Conservation (phyloP, 306 rosid genomes). For the Cucumis sativus region DNA sequence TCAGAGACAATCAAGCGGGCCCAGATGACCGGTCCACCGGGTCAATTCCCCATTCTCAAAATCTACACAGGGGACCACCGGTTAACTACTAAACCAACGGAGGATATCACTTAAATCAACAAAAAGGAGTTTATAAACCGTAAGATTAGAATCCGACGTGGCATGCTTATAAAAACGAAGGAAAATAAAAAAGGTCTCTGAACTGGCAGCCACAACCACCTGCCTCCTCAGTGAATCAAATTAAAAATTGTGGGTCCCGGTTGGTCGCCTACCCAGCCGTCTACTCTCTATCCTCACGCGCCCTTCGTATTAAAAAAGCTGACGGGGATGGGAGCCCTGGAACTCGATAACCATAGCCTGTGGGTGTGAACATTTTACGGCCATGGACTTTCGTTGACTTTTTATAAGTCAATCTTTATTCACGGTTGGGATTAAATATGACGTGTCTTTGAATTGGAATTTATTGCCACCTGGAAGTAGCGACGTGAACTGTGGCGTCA, state of each 20-base stretch:
- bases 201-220: conserved; percentile 10
- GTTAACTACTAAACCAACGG: neutral
- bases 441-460: neutral
- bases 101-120: neutral
- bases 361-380: neutral
- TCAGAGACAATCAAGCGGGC: neutral
- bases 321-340: neutral
- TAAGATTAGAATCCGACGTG: neutral
- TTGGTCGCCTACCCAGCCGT: conserved; percentile 10
- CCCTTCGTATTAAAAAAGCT: neutral
- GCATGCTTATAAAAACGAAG: neutral
- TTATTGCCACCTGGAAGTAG: neutral
- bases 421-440: neutral
- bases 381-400: neutral
- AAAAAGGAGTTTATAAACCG: neutral
- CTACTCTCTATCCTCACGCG: neutral
- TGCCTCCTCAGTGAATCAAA: conserved; percentile 9
- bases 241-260: conserved; percentile 7
- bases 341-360: fast-evolving
- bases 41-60: neutral
- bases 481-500: neutral
- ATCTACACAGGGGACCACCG: neutral
- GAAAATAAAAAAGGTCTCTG: neutral
- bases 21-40: conserved; percentile 1
- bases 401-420: neutral